Conservation (phyloP, 1,284 basidiomycete genomes). For the Malassezia nana region DNA sequence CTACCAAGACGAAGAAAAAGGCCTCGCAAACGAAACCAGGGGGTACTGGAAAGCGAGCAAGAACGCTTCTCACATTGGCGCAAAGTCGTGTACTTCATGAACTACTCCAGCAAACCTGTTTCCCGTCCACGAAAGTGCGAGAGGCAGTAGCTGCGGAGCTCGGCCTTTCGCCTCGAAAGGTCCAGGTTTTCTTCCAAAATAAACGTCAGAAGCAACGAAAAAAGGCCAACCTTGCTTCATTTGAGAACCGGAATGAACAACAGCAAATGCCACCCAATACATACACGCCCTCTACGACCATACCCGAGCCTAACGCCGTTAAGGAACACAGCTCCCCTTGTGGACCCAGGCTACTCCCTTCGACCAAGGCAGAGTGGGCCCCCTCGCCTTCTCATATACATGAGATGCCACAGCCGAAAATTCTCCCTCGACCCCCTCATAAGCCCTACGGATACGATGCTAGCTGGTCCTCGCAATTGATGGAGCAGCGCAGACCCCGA, state of each 20-base stretch:
- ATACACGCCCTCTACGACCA: neutral
- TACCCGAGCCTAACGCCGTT: neutral
- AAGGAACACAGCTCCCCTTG: neutral
- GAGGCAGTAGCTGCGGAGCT: slow-evolving; percentile 28
- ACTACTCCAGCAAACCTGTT: slow-evolving; percentile 30
- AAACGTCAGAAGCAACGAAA: slow-evolving; percentile 19
- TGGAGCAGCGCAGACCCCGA: neutral
- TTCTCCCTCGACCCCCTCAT: neutral
- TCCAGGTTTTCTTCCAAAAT: slow-evolving; percentile 30
- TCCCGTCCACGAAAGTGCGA: slow-evolving; percentile 31
- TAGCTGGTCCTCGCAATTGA: neutral
- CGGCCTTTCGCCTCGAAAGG: slow-evolving; percentile 29
- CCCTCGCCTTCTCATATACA: neutral
- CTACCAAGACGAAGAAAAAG: neutral
- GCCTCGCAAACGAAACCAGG: neutral
- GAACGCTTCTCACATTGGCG: slow-evolving; percentile 23
- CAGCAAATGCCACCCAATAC: neutral
- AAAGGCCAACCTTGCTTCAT: neutral
- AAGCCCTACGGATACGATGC: neutral
- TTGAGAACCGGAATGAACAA: too few species aligned
- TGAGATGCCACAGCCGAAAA: neutral
- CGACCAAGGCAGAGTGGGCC: neutral
- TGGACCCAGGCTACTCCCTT: neutral
- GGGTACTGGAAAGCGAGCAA: slow-evolving; percentile 6
- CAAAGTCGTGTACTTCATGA: slow-evolving; percentile 33